Evolutionary conservation across 495 filamentous ascomycete genomes (phyloP).

Genomic region (Symbiotaphrina buchneri): DNA sequence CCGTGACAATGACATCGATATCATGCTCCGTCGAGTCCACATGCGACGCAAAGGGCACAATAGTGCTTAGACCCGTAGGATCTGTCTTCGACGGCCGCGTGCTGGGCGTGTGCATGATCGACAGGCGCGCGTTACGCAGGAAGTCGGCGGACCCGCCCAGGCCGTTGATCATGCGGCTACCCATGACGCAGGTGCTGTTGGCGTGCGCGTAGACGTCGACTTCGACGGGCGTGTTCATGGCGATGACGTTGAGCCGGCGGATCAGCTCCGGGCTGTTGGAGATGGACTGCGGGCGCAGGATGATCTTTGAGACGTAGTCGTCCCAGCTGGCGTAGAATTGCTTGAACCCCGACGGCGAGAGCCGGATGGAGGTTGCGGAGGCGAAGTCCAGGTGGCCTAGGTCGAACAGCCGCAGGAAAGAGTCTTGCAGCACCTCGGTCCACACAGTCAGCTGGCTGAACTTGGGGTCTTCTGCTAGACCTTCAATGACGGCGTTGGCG

Average conservation of each 20-base stretch:
- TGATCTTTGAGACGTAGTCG: slow-evolving; percentile 56
- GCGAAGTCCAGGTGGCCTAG: slow-evolving; percentile 77
- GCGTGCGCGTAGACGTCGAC: slow-evolving; percentile 91
- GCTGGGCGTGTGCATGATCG: slow-evolving; percentile 82
- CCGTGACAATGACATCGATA: slow-evolving; percentile 75
- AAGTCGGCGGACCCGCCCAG: slow-evolving; percentile 81
- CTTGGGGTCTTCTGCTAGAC: slow-evolving; percentile 49
- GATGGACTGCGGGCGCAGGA: slow-evolving; percentile 70
- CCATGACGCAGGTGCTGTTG: slow-evolving; percentile 82
- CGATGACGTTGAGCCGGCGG: slow-evolving; percentile 66
- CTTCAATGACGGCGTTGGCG: slow-evolving; percentile 79
- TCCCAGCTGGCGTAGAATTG: slow-evolving; percentile 83
- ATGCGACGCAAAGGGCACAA: slow-evolving; percentile 85
- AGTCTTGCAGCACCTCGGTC: slow-evolving; percentile 88
- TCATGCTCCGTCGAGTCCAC: slow-evolving; percentile 87
- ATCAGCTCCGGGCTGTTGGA: slow-evolving; percentile 91
- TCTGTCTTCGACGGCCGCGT: slow-evolving; percentile 65
- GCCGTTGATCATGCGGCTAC: slow-evolving; percentile 77
- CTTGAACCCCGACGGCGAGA: slow-evolving; percentile 79
- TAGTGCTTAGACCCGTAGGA: slow-evolving; percentile 63
- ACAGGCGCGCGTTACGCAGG: slow-evolving; percentile 63
- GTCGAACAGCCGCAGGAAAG: slow-evolving; percentile 88
- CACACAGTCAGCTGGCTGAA: slow-evolving; percentile 79
- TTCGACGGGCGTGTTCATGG: slow-evolving; percentile 91
- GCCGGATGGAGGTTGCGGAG: slow-evolving; percentile 76